Conservation (phyloP, 495 filamentous ascomycete species). For the Hypoxylon lenormandii region DNA sequence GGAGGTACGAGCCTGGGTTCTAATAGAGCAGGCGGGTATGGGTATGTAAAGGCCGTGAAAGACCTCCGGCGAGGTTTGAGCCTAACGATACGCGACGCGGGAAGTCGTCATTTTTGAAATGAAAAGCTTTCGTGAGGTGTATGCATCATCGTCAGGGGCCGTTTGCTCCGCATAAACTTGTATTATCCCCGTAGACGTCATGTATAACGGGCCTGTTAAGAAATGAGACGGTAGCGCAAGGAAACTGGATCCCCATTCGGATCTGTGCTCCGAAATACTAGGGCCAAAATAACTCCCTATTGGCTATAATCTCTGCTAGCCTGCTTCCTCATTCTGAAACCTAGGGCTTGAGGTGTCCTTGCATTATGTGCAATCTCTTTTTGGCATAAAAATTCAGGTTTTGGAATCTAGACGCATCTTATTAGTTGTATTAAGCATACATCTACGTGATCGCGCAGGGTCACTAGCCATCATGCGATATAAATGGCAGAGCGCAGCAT, state of each 20-base stretch:
- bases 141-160: slow-evolving; percentile 8
- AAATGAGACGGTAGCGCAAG: slow-evolving; percentile 10
- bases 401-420: slow-evolving; percentile 19
- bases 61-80: slow-evolving; percentile 5
- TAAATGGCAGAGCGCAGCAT: slow-evolving; percentile 24
- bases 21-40: neutral
- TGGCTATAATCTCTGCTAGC: slow-evolving; percentile 6
- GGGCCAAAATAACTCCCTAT: slow-evolving; percentile 12
- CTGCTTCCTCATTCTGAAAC: slow-evolving; percentile 4
- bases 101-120: slow-evolving; percentile 19
- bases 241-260: slow-evolving; percentile 11
- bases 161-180: neutral
- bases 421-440: slow-evolving; percentile 16
- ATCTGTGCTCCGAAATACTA: slow-evolving; percentile 2
- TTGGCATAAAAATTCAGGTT: slow-evolving; percentile 29
- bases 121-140: slow-evolving; percentile 7
- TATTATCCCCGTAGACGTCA: neutral
- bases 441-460: slow-evolving; percentile 19
- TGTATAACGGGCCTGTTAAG: slow-evolving; percentile 17
- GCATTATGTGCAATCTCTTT: slow-evolving; percentile 36
- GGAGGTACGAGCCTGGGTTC: neutral
- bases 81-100: neutral
- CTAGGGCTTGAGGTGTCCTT: slow-evolving; percentile 10
- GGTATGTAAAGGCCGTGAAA: slow-evolving; percentile 5
- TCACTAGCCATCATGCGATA: slow-evolving; percentile 20